Evolutionary conservation across 2,329 filamentous ascomycete genomes (phyloP).

Genomic region (Ceratocystis eucalypticola): DNA sequence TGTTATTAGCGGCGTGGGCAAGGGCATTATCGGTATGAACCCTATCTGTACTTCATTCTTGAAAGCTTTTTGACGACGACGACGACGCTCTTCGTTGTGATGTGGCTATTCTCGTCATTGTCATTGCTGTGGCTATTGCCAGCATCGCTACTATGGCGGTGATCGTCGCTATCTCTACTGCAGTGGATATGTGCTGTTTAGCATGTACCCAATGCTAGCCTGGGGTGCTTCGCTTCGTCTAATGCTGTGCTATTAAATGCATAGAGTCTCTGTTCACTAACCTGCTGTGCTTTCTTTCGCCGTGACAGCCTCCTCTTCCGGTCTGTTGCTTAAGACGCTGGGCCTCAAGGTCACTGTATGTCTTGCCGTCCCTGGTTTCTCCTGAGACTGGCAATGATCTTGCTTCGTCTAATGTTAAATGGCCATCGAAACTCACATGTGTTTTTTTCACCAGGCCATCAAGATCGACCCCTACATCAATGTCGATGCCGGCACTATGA

Average conservation of each 20-base stretch:
- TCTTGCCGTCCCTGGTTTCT: not conserved
- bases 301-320: conserved; percentile 51
- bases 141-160: not conserved
- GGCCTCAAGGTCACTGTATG: conserved; percentile 57
- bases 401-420: conserved; percentile 28
- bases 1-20: conserved; percentile 36
- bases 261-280: not conserved
- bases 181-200: no score
- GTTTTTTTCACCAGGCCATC: conserved; percentile 42
- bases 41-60: not conserved
- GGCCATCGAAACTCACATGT: conserved; percentile 53
- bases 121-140: no score
- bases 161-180: not conserved
- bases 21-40: conserved; percentile 26
- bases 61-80: no score
- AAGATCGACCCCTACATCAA: conserved; percentile 41
- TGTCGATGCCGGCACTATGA: conserved; percentile 28
- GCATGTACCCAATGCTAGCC: no score
- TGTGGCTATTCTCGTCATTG: not conserved
- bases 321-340: conserved; percentile 53
- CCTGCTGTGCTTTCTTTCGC: not conserved
- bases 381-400: not conserved
- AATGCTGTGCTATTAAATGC: not conserved
- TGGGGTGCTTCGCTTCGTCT: not conserved
- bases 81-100: no score